Evolutionary conservation across 352 stramenopile genomes (phyloP).

Genomic region (Globisporangium canariense): DNA sequence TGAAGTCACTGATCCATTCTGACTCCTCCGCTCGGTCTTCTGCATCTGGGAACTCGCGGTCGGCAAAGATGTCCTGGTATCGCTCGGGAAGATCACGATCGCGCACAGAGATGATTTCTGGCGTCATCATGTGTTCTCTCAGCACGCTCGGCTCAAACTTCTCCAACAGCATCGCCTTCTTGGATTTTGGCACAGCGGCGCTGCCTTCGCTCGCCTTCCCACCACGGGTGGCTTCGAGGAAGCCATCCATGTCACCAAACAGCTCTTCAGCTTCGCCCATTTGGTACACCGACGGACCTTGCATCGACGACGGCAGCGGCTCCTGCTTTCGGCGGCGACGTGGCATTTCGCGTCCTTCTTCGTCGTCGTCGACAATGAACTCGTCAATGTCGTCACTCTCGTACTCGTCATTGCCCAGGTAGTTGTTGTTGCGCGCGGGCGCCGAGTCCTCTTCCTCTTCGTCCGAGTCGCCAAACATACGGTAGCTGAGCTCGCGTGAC

Average conservation of each 20-base stretch:
- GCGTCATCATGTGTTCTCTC: conserved; percentile 89
- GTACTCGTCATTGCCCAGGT: conserved; percentile 85
- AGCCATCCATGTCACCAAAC: conserved; percentile 88
- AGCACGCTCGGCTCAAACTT: conserved; percentile 87
- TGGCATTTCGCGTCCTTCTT: conserved; percentile 77
- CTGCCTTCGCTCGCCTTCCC: conserved; percentile 19
- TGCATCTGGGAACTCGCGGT: conserved; percentile 74
- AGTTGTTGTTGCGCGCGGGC: conserved; percentile 69
- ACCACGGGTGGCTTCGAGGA: conserved; percentile 76
- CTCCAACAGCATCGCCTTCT: conserved; percentile 81
- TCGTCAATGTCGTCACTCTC: conserved; percentile 89
- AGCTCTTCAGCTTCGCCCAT: conserved; percentile 89
- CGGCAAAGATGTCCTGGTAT: conserved; percentile 72
- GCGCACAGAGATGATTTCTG: conserved; percentile 72
- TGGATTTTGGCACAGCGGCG: conserved; percentile 46
- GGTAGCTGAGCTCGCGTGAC: conserved; percentile 83
- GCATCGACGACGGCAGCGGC: conserved; percentile 67
- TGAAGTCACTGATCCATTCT: conserved; percentile 87
- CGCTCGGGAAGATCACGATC: conserved; percentile 80
- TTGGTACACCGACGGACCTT: conserved; percentile 87
- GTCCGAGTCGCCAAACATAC: conserved; percentile 88
- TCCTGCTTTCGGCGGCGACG: conserved; percentile 77
- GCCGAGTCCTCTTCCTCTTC: conserved; percentile 83
- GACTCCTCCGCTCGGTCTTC: conserved; percentile 84
- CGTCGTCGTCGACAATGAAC: conserved; percentile 89